Base-by-base conservation (phyloP, 2,329 filamentous ascomycete species). In the Ascochyta rabiei region DNA sequence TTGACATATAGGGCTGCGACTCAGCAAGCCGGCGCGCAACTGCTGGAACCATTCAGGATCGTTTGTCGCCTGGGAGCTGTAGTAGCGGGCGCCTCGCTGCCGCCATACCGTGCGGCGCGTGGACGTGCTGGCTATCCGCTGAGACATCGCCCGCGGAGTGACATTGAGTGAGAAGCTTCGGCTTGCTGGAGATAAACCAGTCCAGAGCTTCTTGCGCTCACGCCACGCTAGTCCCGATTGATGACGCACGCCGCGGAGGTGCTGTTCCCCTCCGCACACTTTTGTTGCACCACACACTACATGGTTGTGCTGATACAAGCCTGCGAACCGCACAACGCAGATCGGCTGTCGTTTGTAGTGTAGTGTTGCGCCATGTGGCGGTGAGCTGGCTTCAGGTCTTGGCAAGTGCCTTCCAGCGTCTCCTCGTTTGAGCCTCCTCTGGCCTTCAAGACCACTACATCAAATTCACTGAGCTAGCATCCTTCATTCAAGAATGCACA, bases 1-100 rank as follows among this genome's bases (percentile, higher is more conserved):
- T 50, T 80, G 75, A 41, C 80, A 71, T 1, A 79, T 79, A 41
- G 83, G 76, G 43, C 71, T 73, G 57, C 83, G 82, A 33, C 76
- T 67, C 35, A 77, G 80, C 69, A 86, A 75, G 44, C 69, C 59
- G 26, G 48, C 44, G 56, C 68, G 69, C 46, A 72, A 49, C 30
- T 56, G 42, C 46, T 66, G 51, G 60, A 71, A 72, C 67, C 69
- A 71, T 39, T 43, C 48, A 39, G 62, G 56, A 13, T 62, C 55
- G 28, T 47, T 40, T 16, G 47, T 16, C 18, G 44, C 43, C 15
- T 48, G 28, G 35, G 60, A 58, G 10, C 57, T 46, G 47, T 66
- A 64, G 47, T 44, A 46, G 56, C 67, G 67, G 8, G 39, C 43
- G 16, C 26, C 30, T 44, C 39, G 46, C 23, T 50, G 42, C 31